Conservation (phyloP, 371 early-diverging fungal genomes). For the Mucor sp. region DNA sequence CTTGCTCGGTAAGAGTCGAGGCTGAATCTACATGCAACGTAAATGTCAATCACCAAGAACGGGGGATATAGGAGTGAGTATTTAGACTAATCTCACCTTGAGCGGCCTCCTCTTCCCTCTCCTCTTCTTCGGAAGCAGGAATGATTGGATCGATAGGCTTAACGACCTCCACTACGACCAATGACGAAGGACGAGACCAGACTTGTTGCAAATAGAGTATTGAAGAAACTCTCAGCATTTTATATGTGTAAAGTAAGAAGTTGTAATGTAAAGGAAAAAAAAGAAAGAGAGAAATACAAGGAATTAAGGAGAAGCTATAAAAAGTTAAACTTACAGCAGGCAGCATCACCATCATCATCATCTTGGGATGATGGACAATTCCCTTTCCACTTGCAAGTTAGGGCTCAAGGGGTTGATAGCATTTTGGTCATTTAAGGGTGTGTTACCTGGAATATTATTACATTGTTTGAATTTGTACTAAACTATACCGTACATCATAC, state of each 20-base stretch:
- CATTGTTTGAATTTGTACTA: slow-evolving; percentile 1
- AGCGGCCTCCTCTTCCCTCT: not conserved
- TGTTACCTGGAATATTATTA: not conserved
- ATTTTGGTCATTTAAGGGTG: not conserved
- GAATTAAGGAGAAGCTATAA: not conserved
- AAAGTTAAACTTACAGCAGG: not conserved
- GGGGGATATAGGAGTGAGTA: not conserved
- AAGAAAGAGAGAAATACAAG: slow-evolving; percentile 9
- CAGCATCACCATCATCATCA: not conserved
- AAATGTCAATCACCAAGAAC: not conserved
- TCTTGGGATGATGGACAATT: not conserved
- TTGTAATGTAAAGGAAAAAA: slow-evolving; percentile 2
- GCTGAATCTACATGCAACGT: not conserved
- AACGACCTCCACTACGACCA: not conserved
- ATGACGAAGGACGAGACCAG: slow-evolving; percentile 7
- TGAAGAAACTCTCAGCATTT: slow-evolving; percentile 22
- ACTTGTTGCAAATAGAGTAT: slow-evolving; percentile 18
- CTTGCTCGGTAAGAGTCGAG: not conserved
- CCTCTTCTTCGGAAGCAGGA: not conserved
- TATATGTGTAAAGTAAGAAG: not conserved
- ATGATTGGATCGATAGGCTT: not conserved
- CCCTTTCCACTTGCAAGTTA: not conserved
- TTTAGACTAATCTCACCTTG: slow-evolving; percentile 2
- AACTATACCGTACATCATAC: not conserved
- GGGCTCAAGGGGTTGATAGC: not conserved